A percentile compares a stretch with the other conserved stretches of the same genome.
These are phyloP conservation scores for Penstemon eatonii DNA, from an alignment of 257 asterid genomes.

Conservation along the genomic window DNA sequence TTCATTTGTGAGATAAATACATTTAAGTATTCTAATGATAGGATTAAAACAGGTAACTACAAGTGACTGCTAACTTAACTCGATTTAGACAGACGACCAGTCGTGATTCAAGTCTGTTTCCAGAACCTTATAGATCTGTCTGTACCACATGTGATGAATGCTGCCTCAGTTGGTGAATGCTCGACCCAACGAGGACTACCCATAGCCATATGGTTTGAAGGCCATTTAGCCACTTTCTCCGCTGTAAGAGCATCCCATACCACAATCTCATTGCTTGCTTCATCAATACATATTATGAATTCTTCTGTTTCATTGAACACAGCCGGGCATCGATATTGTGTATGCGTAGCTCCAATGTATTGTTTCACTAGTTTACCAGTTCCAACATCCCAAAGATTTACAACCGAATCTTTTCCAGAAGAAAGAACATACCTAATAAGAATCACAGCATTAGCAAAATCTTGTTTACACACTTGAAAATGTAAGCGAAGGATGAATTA, in stretches of 20 bases:
- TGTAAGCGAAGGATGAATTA: not conserved
- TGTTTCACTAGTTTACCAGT: constrained; percentile 70
- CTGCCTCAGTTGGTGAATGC: constrained; percentile 70
- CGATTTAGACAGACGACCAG: not conserved
- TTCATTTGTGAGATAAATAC: too few relatives aligned
- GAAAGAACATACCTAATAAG: constrained; percentile 67
- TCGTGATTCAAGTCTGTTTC: constrained; percentile 43
- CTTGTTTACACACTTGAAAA: not conserved
- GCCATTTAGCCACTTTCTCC: constrained; percentile 77
- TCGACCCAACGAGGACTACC: constrained; percentile 85
- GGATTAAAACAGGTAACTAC: too few relatives aligned
- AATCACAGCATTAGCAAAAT: not conserved
- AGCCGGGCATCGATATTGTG: constrained; percentile 77
- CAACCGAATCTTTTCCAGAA: constrained; percentile 73
- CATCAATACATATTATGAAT: constrained; percentile 60
- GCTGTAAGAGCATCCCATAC: constrained; percentile 78
- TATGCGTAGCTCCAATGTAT: constrained; percentile 61
- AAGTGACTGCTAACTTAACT: too few relatives aligned
- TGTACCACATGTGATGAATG: constrained; percentile 68
- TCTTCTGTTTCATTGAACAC: constrained; percentile 75
- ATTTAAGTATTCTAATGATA: too few relatives aligned
- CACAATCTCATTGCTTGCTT: constrained; percentile 69
- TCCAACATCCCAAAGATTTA: constrained; percentile 85
- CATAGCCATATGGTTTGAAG: constrained; percentile 66
- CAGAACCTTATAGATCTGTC: constrained; percentile 76